Conservation (phyloP, 371 early-diverging fungal species). For the Zychaea mexicana region DNA sequence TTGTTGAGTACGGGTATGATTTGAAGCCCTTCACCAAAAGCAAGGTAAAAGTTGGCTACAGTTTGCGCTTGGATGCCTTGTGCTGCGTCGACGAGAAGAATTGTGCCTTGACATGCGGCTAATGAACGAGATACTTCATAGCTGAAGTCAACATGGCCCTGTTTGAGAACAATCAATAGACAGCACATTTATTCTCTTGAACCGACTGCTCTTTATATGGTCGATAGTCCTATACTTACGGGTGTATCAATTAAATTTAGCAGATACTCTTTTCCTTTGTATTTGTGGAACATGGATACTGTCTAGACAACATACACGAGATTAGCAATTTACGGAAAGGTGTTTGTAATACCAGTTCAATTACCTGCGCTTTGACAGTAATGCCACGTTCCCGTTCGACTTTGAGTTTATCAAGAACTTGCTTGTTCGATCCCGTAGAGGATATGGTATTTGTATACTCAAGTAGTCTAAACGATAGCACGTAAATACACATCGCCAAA, state of each 20-base stretch:
- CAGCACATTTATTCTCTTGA: neutral
- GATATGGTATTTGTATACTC: slow-evolving; percentile 85
- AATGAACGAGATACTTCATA: slow-evolving; percentile 93
- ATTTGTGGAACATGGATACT: slow-evolving; percentile 84
- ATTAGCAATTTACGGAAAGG: neutral
- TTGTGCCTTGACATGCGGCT: slow-evolving; percentile 89
- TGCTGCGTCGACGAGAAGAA: slow-evolving; percentile 88
- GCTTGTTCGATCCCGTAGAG: slow-evolving; percentile 73
- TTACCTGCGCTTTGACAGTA: slow-evolving; percentile 95
- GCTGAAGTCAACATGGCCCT: slow-evolving; percentile 84
- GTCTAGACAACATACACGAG: slow-evolving; percentile 64
- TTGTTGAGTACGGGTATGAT: slow-evolving; percentile 96
- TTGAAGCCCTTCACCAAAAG: slow-evolving; percentile 83
- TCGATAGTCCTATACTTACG: slow-evolving; percentile 33
- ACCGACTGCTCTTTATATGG: neutral
- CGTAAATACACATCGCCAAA: neutral
- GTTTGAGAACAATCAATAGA: neutral
- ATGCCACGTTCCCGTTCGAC: slow-evolving; percentile 97
- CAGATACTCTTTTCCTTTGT: slow-evolving; percentile 75
- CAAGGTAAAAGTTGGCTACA: slow-evolving; percentile 95
- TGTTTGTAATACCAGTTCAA: neutral
- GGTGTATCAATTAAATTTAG: slow-evolving; percentile 92
- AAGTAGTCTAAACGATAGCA: slow-evolving; percentile 49
- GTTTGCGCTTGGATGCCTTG: slow-evolving; percentile 96
- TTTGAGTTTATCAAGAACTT: slow-evolving; percentile 93